Evolutionary conservation across 2,329 filamentous ascomycete genomes (phyloP), one percentile per base, ranked within the genome.

Genomic region (Didymella pomorum): DNA sequence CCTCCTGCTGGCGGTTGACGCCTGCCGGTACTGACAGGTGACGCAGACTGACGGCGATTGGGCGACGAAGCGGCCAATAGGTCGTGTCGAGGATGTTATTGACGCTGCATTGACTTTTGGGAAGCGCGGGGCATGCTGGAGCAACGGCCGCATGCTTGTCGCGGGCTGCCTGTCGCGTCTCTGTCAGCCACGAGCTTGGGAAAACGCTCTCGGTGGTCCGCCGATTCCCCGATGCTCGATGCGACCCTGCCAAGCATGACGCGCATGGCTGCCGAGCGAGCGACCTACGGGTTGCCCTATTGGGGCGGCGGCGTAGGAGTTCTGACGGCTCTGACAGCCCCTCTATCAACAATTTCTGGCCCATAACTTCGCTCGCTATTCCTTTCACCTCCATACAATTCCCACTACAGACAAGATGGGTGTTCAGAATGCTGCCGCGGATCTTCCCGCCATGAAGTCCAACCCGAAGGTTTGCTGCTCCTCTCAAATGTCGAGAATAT

Each of bases 381-480:
- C 45, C 43, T 41, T 49, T 31, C 52, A 31, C 45, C 18, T 52
- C 44, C 45, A 43, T 43, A 53, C 31, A 58, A 25, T 25, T 29
- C 16, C 18, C 20, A 28, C 57, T 37, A 11, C 21, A 43, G 28
- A 35, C 66, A 73, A 68, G 49, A 77, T 77, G 74, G 71, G 74
- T 63, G 64, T 68, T 20, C 69, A 71, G 37, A 68, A 70, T 70
- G 68, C 70, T 47, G 56, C 67, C 48, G 65, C 72, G 39, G 75
- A 79, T 33, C 76, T 83, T 47, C 76, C 77, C 47, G 79, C 80
- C 44, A 78, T 83, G 79, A 76, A 79, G 63, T 77, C 74, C 57
- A 87, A 90, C 76, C 93, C 93, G 50, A 90, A 74, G 65, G 73
- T 75, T 58, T 14, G 58, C 29, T 23, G 6, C 31, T 21, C 1